A percentile compares a stretch with the other conserved stretches of the same genome.
Evolutionary conservation across 305 asterid species (phyloP).

Genomic region (Fraxinus baroniana): DNA sequence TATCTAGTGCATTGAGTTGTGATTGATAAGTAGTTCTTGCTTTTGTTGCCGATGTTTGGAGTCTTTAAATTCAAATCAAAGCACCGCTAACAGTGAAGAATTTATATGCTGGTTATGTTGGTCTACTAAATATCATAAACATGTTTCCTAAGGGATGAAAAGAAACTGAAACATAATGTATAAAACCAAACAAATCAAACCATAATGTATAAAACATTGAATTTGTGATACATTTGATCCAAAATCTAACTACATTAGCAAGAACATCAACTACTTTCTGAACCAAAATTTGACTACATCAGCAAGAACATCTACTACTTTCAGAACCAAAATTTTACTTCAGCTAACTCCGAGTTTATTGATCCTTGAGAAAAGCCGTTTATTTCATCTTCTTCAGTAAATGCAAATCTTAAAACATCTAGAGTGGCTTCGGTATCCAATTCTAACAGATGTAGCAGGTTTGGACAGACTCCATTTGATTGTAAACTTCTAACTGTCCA

Average conservation of each 20-base stretch:
- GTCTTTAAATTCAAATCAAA: no score
- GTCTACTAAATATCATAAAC: conserved; percentile 10
- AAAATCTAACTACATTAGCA: no score
- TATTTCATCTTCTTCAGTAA: conserved; percentile 43
- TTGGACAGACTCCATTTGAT: conserved; percentile 43
- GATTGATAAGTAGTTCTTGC: no score
- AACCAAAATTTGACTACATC: neutral
- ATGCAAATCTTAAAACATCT: conserved; percentile 71
- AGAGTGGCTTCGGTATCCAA: conserved; percentile 90
- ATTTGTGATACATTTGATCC: neutral
- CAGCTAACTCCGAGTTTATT: conserved; percentile 35
- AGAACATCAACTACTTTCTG: no score
- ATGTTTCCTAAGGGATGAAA: no score
- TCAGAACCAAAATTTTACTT: conserved; percentile 55
- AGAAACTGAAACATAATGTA: no score
- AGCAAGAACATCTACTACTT: conserved; percentile 69
- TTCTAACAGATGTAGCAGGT: conserved; percentile 69
- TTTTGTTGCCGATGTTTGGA: no score
- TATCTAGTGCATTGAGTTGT: no score
- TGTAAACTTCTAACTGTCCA: conserved; percentile 40
- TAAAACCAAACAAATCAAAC: neutral
- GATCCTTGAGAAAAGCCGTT: conserved; percentile 38
- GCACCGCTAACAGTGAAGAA: conserved; percentile 86
- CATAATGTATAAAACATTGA: neutral
- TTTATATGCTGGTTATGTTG: conserved; percentile 78